Base-by-base conservation (phyloP, 495 filamentous ascomycete species). In the Trichoderma virens region DNA sequence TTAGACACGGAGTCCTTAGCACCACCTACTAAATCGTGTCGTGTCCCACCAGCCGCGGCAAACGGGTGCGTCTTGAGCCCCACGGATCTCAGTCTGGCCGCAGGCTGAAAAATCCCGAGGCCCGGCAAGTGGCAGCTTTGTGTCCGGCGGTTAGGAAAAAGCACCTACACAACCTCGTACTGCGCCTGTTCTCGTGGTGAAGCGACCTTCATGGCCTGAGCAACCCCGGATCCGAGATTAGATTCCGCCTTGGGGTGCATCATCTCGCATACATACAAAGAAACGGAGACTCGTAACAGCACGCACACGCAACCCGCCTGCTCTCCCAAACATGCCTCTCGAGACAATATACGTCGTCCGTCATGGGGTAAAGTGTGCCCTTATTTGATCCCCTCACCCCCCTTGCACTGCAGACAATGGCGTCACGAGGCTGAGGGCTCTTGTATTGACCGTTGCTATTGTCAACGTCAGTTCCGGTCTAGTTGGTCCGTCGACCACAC, bases 291-390 rank as follows among this genome's bases (percentile, higher is more conserved):
- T 45, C 41, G 16, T 4, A 35, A 4, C 5, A 35, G 5, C 32
- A 35, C 5, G 11, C n/a, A n/a, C n/a, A n/a, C n/a, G n/a, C n/a
- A n/a, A n/a, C n/a, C n/a, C n/a, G 38, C 18, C 5, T 41, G 14
- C 38, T 16, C 38, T 16, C 11, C 38, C 11, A 11, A n/a, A 20
- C 27, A 80, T 80, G 77, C 65, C 77, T 66, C 78, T 96, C 32
- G 88, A 93, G 74, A 85, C 84, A 65, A 94, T 96, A 70, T 96
- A 94, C 71, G 80, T 96, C 51, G 87, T 86, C 65, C 86, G 92
- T 23, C 92, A 96, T 75, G 92, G 91, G 67, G 91, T 96, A 84
- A 75, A 88, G 82, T 9, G 23, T 51, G 27, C 56, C 28, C 59
- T 56, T 30, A 8, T 45, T 45, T 45, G 13, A 27, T 30, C 51